These are phyloP conservation scores for Fusarium papillatum DNA, from an alignment of 2,329 filamentous ascomycete species.

Conservation along the genomic window DNA sequence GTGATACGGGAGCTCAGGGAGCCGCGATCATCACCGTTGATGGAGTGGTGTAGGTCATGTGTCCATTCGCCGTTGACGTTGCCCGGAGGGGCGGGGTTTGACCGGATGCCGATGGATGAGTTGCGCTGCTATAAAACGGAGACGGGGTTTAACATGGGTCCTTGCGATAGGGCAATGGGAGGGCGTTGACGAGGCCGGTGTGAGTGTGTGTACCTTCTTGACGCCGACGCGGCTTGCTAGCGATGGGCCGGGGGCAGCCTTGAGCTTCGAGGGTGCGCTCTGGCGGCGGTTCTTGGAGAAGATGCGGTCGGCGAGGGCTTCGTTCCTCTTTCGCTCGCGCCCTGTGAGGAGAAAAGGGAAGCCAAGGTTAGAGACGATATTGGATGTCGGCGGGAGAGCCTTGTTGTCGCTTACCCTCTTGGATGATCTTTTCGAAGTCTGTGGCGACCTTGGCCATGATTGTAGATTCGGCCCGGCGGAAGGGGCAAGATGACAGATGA, in stretches of 20 bases:
- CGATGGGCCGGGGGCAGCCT: conserved; percentile 63
- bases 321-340: conserved; percentile 79
- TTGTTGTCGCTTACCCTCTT: conserved; percentile 56
- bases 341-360: conserved; percentile 51
- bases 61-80: conserved; percentile 79
- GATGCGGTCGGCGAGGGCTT: conserved; percentile 79
- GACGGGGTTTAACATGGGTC: conserved; percentile 17
- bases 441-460: conserved; percentile 59
- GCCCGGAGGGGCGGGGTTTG: conserved; percentile 53
- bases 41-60: conserved; percentile 73
- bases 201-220: conserved; percentile 71
- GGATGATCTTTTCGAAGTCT: conserved; percentile 69
- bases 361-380: conserved; percentile 7
- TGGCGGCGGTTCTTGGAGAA: conserved; percentile 73
- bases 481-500: neutral
- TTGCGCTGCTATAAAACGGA: conserved; percentile 38
- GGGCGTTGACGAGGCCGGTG: conserved; percentile 16
- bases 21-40: conserved; percentile 50
- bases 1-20: conserved; percentile 64
- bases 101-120: conserved; percentile 33
- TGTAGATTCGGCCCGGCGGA: neutral
- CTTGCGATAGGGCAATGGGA: conserved; percentile 13
- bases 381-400: neutral
- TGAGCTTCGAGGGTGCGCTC: conserved; percentile 67
- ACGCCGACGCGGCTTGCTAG: conserved; percentile 81